These are phyloP conservation scores for Quercus berberidifolia DNA, from an alignment of 306 rosid species.

Conservation along the genomic window DNA sequence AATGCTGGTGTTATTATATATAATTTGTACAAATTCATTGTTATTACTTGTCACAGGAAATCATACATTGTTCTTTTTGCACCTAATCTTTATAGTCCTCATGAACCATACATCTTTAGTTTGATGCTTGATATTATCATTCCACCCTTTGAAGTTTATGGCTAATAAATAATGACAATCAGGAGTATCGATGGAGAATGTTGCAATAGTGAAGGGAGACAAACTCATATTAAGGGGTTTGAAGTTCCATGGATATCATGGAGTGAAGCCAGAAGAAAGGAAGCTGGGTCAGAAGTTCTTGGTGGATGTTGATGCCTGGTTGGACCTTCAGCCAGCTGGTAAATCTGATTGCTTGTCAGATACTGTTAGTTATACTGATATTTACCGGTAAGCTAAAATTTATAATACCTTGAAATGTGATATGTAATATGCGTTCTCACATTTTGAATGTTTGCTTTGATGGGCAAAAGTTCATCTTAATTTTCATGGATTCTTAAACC, in stretches of 20 bases:
- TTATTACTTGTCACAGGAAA: neutral
- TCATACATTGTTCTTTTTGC: neutral
- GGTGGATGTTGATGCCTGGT: slow-evolving; percentile 88
- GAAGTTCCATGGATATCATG: slow-evolving; percentile 81
- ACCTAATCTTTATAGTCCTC: neutral
- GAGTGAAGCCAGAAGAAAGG: slow-evolving; percentile 68
- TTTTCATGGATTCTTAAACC: neutral
- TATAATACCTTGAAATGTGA: neutral
- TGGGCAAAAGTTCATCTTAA: neutral
- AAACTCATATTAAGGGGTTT: slow-evolving; percentile 74
- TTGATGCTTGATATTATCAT: neutral
- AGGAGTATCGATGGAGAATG: slow-evolving; percentile 45
- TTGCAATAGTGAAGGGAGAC: slow-evolving; percentile 45
- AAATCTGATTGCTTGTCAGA: slow-evolving; percentile 57
- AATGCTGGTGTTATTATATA: too few relatives aligned
- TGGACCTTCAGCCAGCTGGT: slow-evolving; percentile 81
- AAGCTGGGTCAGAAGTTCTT: slow-evolving; percentile 73
- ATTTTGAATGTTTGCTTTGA: neutral
- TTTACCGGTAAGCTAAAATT: slow-evolving; percentile 48
- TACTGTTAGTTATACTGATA: slow-evolving; percentile 59
- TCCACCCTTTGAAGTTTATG: neutral
- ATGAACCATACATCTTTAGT: neutral
- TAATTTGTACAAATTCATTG: too few relatives aligned
- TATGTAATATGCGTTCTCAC: neutral
- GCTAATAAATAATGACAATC: neutral